phyloP scores from a whole-genome alignment of 495 filamentous ascomycete species.

The Aspergillus egyptiacus region DNA sequence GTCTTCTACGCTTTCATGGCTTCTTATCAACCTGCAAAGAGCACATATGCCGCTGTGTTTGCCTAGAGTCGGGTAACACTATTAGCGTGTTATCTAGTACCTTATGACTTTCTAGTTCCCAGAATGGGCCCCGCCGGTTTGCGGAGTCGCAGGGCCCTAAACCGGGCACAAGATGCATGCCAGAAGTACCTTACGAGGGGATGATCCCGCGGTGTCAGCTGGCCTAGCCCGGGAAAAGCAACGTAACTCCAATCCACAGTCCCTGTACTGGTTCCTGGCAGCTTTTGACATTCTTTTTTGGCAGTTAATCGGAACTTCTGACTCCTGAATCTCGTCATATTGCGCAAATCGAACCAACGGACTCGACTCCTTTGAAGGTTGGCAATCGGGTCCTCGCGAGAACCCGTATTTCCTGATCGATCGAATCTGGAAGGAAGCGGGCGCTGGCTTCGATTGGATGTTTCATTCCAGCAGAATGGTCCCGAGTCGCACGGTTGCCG shows the following conservation, averaged over 20 bases:
- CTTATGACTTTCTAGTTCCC: no score
- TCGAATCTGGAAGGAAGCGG: not conserved
- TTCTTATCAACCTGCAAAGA: not conserved
- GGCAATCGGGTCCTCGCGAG: not conserved
- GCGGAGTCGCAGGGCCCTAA: not conserved
- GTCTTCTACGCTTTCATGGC: not conserved
- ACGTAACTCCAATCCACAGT: not conserved
- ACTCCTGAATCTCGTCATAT: no score
- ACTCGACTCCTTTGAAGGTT: no score
- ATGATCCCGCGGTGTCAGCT: not conserved
- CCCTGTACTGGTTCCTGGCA: not conserved
- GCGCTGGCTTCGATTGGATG: conserved; percentile 13
- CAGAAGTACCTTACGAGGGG: not conserved
- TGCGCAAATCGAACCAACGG: no score
- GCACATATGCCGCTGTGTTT: not conserved
- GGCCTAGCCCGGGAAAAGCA: conserved; percentile 1
- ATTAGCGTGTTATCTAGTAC: no score
- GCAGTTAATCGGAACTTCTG: no score
- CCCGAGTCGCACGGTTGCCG: conserved; percentile 9
- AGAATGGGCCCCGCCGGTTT: no score
- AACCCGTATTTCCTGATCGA: not conserved
- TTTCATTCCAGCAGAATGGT: conserved; percentile 12
- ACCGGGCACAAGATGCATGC: not conserved
- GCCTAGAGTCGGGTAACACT: no score
- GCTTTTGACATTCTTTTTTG: conserved; percentile 2